These are phyloP conservation scores for Colletotrichum euphorbiae DNA, from an alignment of 2,329 filamentous ascomycete species.

Conservation along the genomic window DNA sequence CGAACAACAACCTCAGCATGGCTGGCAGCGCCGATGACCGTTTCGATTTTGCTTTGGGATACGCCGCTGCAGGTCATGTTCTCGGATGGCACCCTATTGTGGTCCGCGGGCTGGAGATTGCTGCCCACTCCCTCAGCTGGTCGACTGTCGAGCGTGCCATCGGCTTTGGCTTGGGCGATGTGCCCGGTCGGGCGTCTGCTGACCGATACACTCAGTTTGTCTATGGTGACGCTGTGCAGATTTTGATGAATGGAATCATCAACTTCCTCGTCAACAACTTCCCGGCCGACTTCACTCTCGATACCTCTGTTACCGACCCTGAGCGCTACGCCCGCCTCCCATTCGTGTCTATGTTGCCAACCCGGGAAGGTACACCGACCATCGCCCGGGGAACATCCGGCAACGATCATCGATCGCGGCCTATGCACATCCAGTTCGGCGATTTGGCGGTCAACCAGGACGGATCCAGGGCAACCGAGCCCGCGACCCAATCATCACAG, in stretches of 20 bases:
- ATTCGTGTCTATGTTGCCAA: slow-evolving; percentile 54
- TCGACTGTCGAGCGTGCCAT: slow-evolving; percentile 71
- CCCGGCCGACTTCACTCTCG: slow-evolving; percentile 69
- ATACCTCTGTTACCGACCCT: slow-evolving; percentile 55
- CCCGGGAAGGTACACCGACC: slow-evolving; percentile 45
- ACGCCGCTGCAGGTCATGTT: slow-evolving; percentile 71
- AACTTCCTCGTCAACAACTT: slow-evolving; percentile 72
- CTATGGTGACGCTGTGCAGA: slow-evolving; percentile 66
- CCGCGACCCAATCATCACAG: slow-evolving; percentile 3
- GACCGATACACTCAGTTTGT: slow-evolving; percentile 55
- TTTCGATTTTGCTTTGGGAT: slow-evolving; percentile 70
- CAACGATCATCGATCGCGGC: slow-evolving; percentile 59
- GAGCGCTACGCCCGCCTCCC: slow-evolving; percentile 57
- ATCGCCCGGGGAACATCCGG: slow-evolving; percentile 55
- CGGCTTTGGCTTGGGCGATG: slow-evolving; percentile 64
- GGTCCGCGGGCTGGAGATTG: slow-evolving; percentile 69
- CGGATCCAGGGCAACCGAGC: slow-evolving; percentile 46
- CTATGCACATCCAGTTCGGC: slow-evolving; percentile 78
- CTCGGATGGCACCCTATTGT: slow-evolving; percentile 67
- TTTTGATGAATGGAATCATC: slow-evolving; percentile 66
- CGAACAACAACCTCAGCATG: slow-evolving; percentile 48
- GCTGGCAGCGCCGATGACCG: slow-evolving; percentile 56
- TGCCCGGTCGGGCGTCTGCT: slow-evolving; percentile 40
- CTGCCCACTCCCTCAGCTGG: slow-evolving; percentile 69
- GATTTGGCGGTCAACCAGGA: slow-evolving; percentile 62